Percentiles rank a stretch among this genome's conserved stretches.
Conservation (phyloP, 2,329 filamentous ascomycete species). For the Ascochyta pisi region DNA sequence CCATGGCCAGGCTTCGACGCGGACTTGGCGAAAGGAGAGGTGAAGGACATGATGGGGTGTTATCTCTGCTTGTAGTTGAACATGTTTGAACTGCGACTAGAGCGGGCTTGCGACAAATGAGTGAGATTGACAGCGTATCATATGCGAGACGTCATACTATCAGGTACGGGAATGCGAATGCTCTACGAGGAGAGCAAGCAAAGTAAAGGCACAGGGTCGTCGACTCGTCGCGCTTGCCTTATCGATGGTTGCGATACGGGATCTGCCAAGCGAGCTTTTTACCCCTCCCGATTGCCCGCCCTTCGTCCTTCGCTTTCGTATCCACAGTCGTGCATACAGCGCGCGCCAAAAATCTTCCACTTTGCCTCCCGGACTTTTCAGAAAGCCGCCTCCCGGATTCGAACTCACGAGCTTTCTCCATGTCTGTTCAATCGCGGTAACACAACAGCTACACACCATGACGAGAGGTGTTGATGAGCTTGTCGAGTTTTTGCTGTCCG, state of each 20-base stretch:
- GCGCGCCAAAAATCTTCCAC: slow-evolving; percentile 6
- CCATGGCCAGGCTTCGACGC: slow-evolving; percentile 79
- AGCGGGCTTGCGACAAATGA: background rate
- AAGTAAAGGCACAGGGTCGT: background rate
- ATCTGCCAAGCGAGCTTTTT: background rate
- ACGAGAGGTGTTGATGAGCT: slow-evolving; percentile 60
- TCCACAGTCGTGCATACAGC: slow-evolving; percentile 16
- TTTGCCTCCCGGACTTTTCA: background rate
- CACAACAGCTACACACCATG: slow-evolving; percentile 34
- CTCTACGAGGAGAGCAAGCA: background rate
- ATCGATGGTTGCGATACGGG: slow-evolving; percentile 8
- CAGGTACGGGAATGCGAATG: background rate
- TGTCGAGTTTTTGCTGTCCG: slow-evolving; percentile 64
- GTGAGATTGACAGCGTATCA: too few species aligned
- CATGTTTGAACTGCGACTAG: slow-evolving; percentile 18
- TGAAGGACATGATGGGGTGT: slow-evolving; percentile 36
- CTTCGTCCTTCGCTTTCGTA: slow-evolving; percentile 14
- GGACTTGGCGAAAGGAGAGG: slow-evolving; percentile 78
- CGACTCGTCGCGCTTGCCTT: slow-evolving; percentile 7
- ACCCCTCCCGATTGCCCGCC: slow-evolving; percentile 3
- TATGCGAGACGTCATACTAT: background rate
- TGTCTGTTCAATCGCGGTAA: background rate
- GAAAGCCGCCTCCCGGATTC: slow-evolving; percentile 7
- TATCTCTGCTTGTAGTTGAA: slow-evolving; percentile 15
- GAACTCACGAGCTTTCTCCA: slow-evolving; percentile 13